Base-by-base conservation (phyloP, 345 rosid genomes). In the Sonneratia alba region DNA sequence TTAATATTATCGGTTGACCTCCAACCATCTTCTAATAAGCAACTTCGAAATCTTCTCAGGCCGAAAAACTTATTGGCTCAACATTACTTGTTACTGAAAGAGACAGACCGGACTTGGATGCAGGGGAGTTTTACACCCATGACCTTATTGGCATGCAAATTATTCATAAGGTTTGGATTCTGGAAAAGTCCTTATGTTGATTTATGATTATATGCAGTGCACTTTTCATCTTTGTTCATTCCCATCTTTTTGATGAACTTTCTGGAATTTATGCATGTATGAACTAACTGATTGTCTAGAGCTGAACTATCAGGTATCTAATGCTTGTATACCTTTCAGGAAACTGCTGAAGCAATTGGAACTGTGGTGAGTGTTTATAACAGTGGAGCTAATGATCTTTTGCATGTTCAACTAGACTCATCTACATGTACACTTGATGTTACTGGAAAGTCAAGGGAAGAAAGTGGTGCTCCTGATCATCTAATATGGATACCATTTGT, bases 401-500 rank as follows among this genome's bases (percentile, higher is more conserved):
- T 93, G 73, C 87, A 84, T 56, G 96, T 89, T 77, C 80, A 73
- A 87, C 89, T 86, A 70, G 82, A 85, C 66, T 78, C 89, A 66
- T 73, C 86, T 59, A 40, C 45, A 53, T 75, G 62, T 72, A 70
- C 68, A 57, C 38, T 66, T 73, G 78, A 85, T 48, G 89, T 74
- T 62, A 76, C 38, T 78, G 77, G 73, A 77, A 85, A 79, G 76
- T 70, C 85, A 72, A 79, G 76, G 72, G 68, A 42, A 7, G 84
- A 75, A 74, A 56, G 57, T 65, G 78, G 73, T 75, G 77, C 56
- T 61, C 73, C 86, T 70, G 75, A 83, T 74, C 88, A 72, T 64
- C 89, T 88, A 65, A 88, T 85, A 37, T 93, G 96, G 98, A 80
- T 91, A 57, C 98, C 98, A 21, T 93, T 93, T 71, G 96, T 89